Evolutionary conservation across 2,329 filamentous ascomycete genomes (phyloP).

Genomic region (Alternaria sp.): DNA sequence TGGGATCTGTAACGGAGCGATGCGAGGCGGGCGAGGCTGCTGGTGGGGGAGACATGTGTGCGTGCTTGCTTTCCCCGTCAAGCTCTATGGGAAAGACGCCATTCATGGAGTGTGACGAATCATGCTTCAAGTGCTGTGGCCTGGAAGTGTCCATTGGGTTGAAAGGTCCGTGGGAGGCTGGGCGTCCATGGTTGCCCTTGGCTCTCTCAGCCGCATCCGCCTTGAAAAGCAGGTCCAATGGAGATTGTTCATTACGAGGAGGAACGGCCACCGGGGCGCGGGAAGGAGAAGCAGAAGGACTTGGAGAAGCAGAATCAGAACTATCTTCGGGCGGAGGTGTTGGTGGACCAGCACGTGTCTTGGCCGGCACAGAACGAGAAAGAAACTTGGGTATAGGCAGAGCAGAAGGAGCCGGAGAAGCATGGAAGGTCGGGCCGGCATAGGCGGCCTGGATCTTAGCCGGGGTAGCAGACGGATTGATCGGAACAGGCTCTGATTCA

Average conservation of each 20-base stretch:
- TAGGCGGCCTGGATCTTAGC: slow-evolving; percentile 65
- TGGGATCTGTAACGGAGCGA: slow-evolving; percentile 42
- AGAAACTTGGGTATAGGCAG: slow-evolving; percentile 90
- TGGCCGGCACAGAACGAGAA: slow-evolving; percentile 74
- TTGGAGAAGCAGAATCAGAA: slow-evolving; percentile 49
- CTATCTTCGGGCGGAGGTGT: slow-evolving; percentile 56
- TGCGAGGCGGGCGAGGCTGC: slow-evolving; percentile 28
- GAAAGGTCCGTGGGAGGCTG: slow-evolving; percentile 26
- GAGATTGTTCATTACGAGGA: slow-evolving; percentile 68
- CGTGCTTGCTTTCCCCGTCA: slow-evolving; percentile 46
- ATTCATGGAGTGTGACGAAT: slow-evolving; percentile 56
- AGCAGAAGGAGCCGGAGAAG: slow-evolving; percentile 88
- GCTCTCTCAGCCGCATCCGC: slow-evolving; percentile 82
- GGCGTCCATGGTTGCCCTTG: slow-evolving; percentile 58
- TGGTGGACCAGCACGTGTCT: slow-evolving; percentile 51
- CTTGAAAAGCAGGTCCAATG: slow-evolving; percentile 88
- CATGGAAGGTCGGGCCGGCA: slow-evolving; percentile 92
- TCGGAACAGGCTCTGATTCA: slow-evolving; percentile 32
- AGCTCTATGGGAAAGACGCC: slow-evolving; percentile 73
- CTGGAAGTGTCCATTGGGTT: slow-evolving; percentile 16
- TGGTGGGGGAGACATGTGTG: slow-evolving; percentile 31
- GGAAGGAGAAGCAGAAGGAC: slow-evolving; percentile 59
- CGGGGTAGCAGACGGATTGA: slow-evolving; percentile 36
- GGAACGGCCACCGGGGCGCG: slow-evolving; percentile 54
- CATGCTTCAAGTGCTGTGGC: slow-evolving; percentile 49